Evolutionary conservation across 2,329 filamentous ascomycete genomes (phyloP).

Genomic region (Plenodomus lindquistii): DNA sequence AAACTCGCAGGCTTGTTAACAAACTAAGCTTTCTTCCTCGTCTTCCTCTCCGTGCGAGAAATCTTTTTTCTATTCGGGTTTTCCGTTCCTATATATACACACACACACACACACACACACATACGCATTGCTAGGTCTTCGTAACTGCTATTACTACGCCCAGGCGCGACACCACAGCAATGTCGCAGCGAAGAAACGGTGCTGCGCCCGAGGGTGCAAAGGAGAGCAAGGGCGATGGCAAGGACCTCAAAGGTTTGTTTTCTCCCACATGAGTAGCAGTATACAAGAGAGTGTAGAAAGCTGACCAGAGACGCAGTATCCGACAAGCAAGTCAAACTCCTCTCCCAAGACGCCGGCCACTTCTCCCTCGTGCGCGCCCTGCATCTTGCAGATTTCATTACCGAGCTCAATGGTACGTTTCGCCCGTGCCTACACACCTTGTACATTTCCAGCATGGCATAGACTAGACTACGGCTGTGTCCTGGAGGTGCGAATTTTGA

Average conservation of each 20-base stretch:
- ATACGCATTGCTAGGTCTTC: too few species aligned
- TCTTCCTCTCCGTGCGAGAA: too few species aligned
- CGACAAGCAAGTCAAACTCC: constrained; percentile 76
- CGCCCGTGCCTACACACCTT: background rate
- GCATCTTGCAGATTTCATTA: constrained; percentile 82
- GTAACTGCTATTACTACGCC: background rate
- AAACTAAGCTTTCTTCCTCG: constrained; percentile 4
- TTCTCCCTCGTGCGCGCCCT: constrained; percentile 66
- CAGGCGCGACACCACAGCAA: constrained; percentile 35
- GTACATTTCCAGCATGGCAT: background rate
- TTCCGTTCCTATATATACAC: too few species aligned
- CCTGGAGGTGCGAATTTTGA: too few species aligned
- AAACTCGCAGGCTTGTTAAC: constrained; percentile 61
- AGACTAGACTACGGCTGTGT: too few species aligned
- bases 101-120: too few species aligned
- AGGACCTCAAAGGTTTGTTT: constrained; percentile 38
- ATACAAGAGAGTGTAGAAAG: background rate
- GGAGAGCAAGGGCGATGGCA: constrained; percentile 35
- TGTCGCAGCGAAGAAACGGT: constrained; percentile 66
- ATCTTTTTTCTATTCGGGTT: too few species aligned
- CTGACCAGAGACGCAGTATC: constrained; percentile 52
- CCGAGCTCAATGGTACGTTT: constrained; percentile 70
- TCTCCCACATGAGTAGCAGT: constrained; percentile 48
- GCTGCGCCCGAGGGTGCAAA: constrained; percentile 49
- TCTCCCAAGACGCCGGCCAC: constrained; percentile 71